These are phyloP conservation scores for Carpinus fangiana DNA, from an alignment of 306 rosid genomes.

Conservation along the genomic window DNA sequence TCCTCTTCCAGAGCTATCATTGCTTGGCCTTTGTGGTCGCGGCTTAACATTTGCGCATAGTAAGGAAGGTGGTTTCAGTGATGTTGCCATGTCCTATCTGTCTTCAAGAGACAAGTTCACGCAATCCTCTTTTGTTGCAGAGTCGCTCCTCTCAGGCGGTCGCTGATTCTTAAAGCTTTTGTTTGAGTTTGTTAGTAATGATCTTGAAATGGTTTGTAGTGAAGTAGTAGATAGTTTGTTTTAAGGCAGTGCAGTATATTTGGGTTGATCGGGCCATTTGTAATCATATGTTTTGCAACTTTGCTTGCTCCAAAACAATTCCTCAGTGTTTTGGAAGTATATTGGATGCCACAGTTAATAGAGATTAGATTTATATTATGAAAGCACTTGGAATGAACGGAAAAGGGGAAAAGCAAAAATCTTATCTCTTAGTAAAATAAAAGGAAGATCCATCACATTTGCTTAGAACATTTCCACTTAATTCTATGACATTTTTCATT, in stretches of 20 bases:
- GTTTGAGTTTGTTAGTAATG: not conserved
- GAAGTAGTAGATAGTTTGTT: too few species aligned
- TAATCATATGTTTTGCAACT: not conserved
- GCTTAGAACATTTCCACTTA: too few species aligned
- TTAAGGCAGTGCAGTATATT: too few species aligned
- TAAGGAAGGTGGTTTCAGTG: conserved; percentile 33
- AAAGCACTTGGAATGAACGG: too few species aligned
- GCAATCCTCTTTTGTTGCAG: conserved; percentile 36
- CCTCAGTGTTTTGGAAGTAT: too few species aligned
- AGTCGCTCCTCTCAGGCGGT: conserved; percentile 53
- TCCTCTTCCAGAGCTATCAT: conserved; percentile 19
- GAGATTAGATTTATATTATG: too few species aligned
- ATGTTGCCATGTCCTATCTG: conserved; percentile 36
- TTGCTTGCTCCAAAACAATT: not conserved
- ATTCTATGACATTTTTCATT: too few species aligned
- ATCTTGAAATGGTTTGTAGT: too few species aligned
- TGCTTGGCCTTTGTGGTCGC: conserved; percentile 27
- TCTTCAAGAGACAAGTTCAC: conserved; percentile 39
- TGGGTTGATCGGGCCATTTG: not conserved
- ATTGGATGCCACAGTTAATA: too few species aligned
- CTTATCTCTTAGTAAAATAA: too few species aligned
- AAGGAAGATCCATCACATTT: too few species aligned
- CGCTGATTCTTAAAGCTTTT: conserved; percentile 26
- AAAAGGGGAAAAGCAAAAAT: too few species aligned
- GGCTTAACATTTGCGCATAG: conserved; percentile 33